Evolutionary conservation across 176 grass and related monocot species (phyloP).

Genomic region (Musa acuminata): DNA sequence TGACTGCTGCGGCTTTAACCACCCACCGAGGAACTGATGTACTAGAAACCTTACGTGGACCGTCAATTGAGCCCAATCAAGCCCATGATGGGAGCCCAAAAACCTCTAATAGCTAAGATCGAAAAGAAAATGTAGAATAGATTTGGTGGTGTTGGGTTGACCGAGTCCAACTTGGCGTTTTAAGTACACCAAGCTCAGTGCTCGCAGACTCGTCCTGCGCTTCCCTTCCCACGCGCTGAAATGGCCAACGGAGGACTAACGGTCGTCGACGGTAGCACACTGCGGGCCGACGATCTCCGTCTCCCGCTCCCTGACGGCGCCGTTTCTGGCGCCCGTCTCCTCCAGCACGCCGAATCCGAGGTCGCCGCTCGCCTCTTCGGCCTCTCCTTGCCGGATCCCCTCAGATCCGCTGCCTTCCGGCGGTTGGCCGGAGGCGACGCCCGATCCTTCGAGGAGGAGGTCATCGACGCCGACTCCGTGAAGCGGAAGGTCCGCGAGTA

Average conservation of each 20-base stretch:
- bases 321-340: not conserved
- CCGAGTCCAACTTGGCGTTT: too few species aligned
- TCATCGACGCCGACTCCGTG: not conserved
- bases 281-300: not conserved
- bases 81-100: too few species aligned
- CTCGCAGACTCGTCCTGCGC: not conserved
- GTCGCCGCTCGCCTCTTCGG: slow-evolving; percentile 6
- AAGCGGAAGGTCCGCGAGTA: slow-evolving; percentile 4
- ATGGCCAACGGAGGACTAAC: not conserved
- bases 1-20: too few species aligned
- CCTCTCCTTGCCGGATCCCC: not conserved
- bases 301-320: not conserved
- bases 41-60: too few species aligned
- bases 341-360: slow-evolving; percentile 4
- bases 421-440: not conserved
- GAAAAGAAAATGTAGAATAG: too few species aligned
- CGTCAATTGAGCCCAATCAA: too few species aligned
- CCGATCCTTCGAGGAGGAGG: not conserved
- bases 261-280: not conserved
- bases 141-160: too few species aligned
- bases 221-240: not conserved
- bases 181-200: too few species aligned
- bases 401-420: slow-evolving; percentile 1
- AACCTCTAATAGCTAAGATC: too few species aligned
- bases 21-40: too few species aligned